These are phyloP conservation scores for Penicillium waksmanii DNA, from an alignment of 495 filamentous ascomycete species.

Conservation along the genomic window DNA sequence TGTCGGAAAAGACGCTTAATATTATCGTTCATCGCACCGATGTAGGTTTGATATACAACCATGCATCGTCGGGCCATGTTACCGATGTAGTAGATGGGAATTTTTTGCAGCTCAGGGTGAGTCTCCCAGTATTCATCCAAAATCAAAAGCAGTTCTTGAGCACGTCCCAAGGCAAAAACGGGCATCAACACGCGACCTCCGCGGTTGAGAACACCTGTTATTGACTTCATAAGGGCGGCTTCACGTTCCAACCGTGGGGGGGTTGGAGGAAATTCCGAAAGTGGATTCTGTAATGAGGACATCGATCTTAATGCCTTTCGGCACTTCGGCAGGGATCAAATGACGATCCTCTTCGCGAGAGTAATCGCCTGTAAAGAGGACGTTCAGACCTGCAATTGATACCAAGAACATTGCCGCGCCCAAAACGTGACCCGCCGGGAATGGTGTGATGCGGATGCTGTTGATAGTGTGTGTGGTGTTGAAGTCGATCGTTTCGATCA, in stretches of 20 bases:
- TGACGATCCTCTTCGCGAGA: constrained; percentile 92
- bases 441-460: constrained; percentile 93
- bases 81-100: constrained; percentile 95
- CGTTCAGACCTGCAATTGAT: constrained; percentile 93
- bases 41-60: constrained; percentile 97
- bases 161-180: constrained; percentile 90
- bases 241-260: constrained; percentile 86
- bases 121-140: constrained; percentile 95
- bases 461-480: constrained; percentile 96
- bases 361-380: constrained; percentile 97
- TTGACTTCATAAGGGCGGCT: constrained; percentile 89
- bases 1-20: constrained; percentile 90
- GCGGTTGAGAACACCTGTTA: constrained; percentile 84
- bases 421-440: constrained; percentile 93
- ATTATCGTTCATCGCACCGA: constrained; percentile 97
- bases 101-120: constrained; percentile 81
- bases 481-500: constrained; percentile 97
- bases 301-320: constrained; percentile 83
- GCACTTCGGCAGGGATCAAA: constrained; percentile 88
- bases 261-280: constrained; percentile 90
- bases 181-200: constrained; percentile 93
- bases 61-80: constrained; percentile 95
- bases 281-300: constrained; percentile 97
- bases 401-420: constrained; percentile 99
- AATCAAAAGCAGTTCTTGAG: constrained; percentile 92